Conservation (phyloP, 2,329 filamentous ascomycete species). For the Neofusicoccum laricinum region DNA sequence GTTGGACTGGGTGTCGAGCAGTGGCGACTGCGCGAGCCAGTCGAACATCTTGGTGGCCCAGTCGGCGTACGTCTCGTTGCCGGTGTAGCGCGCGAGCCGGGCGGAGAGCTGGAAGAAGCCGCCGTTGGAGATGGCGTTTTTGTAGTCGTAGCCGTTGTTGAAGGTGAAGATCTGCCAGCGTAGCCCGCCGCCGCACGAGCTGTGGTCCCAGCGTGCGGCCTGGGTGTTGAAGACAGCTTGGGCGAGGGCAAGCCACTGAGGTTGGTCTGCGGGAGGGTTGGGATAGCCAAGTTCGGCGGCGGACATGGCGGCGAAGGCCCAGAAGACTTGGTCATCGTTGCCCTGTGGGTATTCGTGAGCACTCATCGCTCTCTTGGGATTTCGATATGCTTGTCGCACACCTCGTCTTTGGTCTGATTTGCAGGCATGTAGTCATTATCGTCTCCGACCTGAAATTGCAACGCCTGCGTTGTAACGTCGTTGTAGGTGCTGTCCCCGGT, state of each 20-base stretch:
- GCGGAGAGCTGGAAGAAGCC: slow-evolving; percentile 39
- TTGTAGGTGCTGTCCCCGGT: slow-evolving; percentile 73
- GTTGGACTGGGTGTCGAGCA: slow-evolving; percentile 15
- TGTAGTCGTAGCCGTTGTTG: slow-evolving; percentile 36
- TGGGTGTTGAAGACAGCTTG: slow-evolving; percentile 40
- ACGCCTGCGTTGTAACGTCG: slow-evolving; percentile 56
- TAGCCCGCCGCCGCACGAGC: slow-evolving; percentile 33
- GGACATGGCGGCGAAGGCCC: slow-evolving; percentile 56
- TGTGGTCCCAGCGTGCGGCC: slow-evolving; percentile 30
- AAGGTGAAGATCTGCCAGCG: slow-evolving; percentile 37
- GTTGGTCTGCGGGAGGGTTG: slow-evolving; percentile 37
- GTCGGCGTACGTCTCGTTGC: slow-evolving; percentile 34
- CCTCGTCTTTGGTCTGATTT: slow-evolving; percentile 34
- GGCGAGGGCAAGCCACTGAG: slow-evolving; percentile 44
- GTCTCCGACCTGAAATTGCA: slow-evolving; percentile 32
- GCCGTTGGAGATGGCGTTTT: slow-evolving; percentile 39
- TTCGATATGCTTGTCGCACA: not conserved
- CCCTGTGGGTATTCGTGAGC: slow-evolving; percentile 30
- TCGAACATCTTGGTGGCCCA: slow-evolving; percentile 36
- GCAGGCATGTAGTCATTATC: slow-evolving; percentile 26
- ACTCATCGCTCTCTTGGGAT: too few relatives aligned
- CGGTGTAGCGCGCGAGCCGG: slow-evolving; percentile 35
- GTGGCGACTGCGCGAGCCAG: slow-evolving; percentile 30
- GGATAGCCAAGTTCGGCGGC: slow-evolving; percentile 53
- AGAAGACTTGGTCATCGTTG: slow-evolving; percentile 59